Evolutionary conservation across 768 basidiomycete genomes (phyloP).

Genomic region (Phanerochaete carnosa): DNA sequence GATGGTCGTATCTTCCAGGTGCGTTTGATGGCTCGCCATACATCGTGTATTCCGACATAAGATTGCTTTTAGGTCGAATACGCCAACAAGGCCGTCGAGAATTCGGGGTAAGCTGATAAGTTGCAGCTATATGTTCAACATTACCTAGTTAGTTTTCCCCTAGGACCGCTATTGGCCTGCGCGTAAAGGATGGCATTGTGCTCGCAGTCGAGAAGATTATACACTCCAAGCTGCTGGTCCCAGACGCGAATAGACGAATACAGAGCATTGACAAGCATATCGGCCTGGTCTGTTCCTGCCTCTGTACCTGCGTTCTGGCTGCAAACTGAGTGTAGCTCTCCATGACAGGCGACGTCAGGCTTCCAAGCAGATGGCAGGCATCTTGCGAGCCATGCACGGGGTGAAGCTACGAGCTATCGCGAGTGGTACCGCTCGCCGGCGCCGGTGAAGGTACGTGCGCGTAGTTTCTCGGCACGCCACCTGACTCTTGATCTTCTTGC

Average conservation of each 20-base stretch:
- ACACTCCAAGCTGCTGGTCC: conserved; percentile 93
- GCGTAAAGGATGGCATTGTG: conserved; percentile 91
- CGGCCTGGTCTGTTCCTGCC: conserved; percentile 63
- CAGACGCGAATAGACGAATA: conserved; percentile 89
- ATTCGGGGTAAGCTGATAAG: conserved; percentile 73
- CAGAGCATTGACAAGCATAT: conserved; percentile 92
- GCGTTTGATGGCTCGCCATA: conserved; percentile 15
- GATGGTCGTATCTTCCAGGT: conserved; percentile 99
- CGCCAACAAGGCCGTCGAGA: conserved; percentile 97
- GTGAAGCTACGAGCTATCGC: conserved; percentile 75
- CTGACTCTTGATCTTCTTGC: background rate
- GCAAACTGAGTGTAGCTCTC: background rate
- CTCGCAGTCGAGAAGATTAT: conserved; percentile 98
- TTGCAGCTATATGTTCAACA: background rate
- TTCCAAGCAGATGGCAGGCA: conserved; percentile 92
- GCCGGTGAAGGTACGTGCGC: conserved; percentile 66
- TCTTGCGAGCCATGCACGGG: conserved; percentile 77
- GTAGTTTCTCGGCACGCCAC: background rate
- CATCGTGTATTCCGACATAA: background rate
- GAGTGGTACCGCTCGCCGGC: conserved; percentile 71
- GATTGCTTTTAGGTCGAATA: conserved; percentile 82
- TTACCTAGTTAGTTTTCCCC: background rate
- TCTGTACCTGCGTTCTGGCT: background rate
- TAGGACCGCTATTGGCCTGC: conserved; percentile 94
- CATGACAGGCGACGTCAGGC: conserved; percentile 81